Evolutionary conservation across 768 basidiomycete species (phyloP), one percentile per base, ranked within the genome.

Genomic region (Lactifluus rugatus): DNA sequence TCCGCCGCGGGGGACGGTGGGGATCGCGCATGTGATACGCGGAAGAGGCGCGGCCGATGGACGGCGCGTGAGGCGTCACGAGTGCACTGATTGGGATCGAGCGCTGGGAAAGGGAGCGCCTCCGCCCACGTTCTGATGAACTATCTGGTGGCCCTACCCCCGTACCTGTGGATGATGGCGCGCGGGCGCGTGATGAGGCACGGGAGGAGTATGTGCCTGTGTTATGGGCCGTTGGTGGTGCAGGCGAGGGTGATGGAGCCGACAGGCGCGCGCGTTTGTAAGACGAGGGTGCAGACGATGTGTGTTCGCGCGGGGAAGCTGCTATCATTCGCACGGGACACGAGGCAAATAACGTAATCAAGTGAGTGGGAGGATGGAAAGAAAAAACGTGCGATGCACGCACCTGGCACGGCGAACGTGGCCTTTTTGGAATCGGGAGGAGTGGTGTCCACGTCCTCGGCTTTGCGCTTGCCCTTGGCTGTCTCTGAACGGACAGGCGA

Each of bases 11-110:
- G 5, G 86, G 85, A 63, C 75, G 84, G 19, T 82, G 78, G 0
- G 87, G 88, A 69, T 90, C 88, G 34, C 85, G 81, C 88, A 90
- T 90, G 66, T 89, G 86, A 64, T 83, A 90, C 17, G 75, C 76
- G 28, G 78, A 70, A 13, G 81, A 82, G 5, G 54, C 2, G 46
- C 73, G 76, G 37, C 75, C 71, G 39, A 91, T 65, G 8, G 88
- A 89, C 5, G 87, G 88, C 25, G 85, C 87, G 65, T 86, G 87
- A 0, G 88, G 87, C 3, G 86, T 83, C 44, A 91, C 77, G 62
- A 89, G 73, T 3, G 88, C 88, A 41, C 84, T 85, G 55, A 91
- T 79, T 2, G 88, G 88, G 21, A 91, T 85, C n/a, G 87, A 89
- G 13, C 76, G 74, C 66, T 84, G 81, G 2, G 87, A 86, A 57